Percentiles rank a stretch among this genome's conserved stretches.
phyloP scores from a whole-genome alignment of 2,329 filamentous ascomycete genomes.

The Botryotinia calthae region DNA sequence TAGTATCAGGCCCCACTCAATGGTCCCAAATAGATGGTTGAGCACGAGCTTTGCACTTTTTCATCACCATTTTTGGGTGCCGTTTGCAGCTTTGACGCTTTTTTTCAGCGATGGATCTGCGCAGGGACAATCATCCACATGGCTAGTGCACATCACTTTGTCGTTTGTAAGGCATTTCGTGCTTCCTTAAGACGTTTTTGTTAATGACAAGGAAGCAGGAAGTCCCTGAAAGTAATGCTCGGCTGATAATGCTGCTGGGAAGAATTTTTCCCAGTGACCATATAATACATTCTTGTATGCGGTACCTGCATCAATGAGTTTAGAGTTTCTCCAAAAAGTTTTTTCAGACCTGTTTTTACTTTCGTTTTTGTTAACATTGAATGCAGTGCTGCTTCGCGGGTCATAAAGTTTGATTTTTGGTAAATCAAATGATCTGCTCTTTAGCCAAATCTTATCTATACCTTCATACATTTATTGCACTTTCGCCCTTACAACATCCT shows the following conservation, averaged over 20 bases:
- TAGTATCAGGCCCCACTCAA: neutral
- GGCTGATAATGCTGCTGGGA: neutral
- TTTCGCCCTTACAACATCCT: neutral
- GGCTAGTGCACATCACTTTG: neutral
- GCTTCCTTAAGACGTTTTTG: neutral
- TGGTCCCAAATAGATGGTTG: neutral
- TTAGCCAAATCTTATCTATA: neutral
- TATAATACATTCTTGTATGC: neutral
- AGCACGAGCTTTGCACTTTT: neutral
- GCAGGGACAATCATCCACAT: neutral
- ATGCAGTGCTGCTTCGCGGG: neutral
- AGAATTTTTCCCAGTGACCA: neutral
- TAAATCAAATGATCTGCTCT: constrained; percentile 2
- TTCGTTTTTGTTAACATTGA: neutral
- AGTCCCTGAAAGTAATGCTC: neutral
- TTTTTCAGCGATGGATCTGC: neutral
- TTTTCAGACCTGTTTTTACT: neutral
- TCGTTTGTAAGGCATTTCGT: neutral
- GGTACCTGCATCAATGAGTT: neutral
- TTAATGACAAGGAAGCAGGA: neutral
- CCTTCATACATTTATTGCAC: neutral
- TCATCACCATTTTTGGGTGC: neutral
- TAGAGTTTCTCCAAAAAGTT: neutral
- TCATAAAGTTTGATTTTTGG: constrained; percentile 6
- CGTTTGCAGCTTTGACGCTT: constrained; percentile 3